Base-by-base conservation (phyloP, 1,284 basidiomycete species). In the Butyriboletus appendiculatus region DNA sequence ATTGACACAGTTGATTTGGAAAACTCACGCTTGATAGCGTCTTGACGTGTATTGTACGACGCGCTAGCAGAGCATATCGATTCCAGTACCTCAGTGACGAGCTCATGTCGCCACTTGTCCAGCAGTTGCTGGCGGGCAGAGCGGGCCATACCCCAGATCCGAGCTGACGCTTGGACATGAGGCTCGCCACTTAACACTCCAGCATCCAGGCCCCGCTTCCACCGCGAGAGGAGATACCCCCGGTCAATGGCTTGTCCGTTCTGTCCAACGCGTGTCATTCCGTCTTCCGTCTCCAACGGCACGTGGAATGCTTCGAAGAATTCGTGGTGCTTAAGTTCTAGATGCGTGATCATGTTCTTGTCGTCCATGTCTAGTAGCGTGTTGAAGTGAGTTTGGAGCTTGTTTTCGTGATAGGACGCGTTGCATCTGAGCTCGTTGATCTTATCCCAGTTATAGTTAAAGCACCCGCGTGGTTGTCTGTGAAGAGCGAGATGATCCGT, bases 301-400 rank as follows among this genome's bases (percentile, higher is more conserved):
- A 84, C 70, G 0, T 53, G 26, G 59, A 86, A 82, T 1, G 85
- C 83, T 0, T 70, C 62, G 52, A 63, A 77, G 56, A 68, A 82
- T 0, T 68, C 70, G 0, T 63, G 54, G 2, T 77, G 68, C 12
- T 79, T 67, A 28, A 73, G 73, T 53, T 81, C 72, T 2, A 81
- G 60, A 53, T 79, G 65, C 2, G 49, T 49, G 0, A 59, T 11
- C 16, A 63, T 6, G 26, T 40, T 37, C 14, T 8, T 14, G 4
- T 55, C 35, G 10, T 52, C 7, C 14, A 5, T 11, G 26, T 50
- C 40, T 3, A 58, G 32, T 3, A 64, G 8, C 0, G 14, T 1
- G 14, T 34, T 2, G 3, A 62, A 59, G 8, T 47, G 20, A 7
- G 28, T 11, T 14, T 10, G 3, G 26, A 81, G 59, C 15, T 77